Percentiles rank a stretch among this genome's conserved stretches.
Conservation (phyloP, 805 yeast species). For the Middelhovenomyces tepae region DNA sequence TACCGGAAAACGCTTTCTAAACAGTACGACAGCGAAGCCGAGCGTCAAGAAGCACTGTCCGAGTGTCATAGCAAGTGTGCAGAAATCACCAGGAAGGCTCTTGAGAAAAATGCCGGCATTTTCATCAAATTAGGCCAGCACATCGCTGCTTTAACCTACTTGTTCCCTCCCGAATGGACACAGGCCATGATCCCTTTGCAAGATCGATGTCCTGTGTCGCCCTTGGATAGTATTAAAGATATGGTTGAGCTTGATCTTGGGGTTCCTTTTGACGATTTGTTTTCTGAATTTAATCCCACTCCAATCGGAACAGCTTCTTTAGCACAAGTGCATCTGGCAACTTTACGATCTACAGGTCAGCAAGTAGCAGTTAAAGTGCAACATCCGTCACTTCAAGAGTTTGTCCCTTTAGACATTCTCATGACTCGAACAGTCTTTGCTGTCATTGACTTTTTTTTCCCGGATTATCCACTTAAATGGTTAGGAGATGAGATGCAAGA, state of each 20-base stretch:
- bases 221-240: slow-evolving; percentile 54
- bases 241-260: slow-evolving; percentile 69
- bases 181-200: slow-evolving; percentile 88
- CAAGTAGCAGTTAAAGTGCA: slow-evolving; percentile 91
- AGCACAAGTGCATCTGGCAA: slow-evolving; percentile 90
- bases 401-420: slow-evolving; percentile 82
- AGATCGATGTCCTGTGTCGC: slow-evolving; percentile 78
- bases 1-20: slow-evolving; percentile 51
- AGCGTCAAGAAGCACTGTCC: slow-evolving; percentile 43
- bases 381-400: slow-evolving; percentile 79
- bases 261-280: slow-evolving; percentile 47
- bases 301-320: slow-evolving; percentile 95
- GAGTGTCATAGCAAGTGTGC: slow-evolving; percentile 74
- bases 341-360: slow-evolving; percentile 45
- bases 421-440: slow-evolving; percentile 70
- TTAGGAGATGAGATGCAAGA: slow-evolving; percentile 85
- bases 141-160: slow-evolving; percentile 80
- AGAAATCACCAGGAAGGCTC: slow-evolving; percentile 61
- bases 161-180: slow-evolving; percentile 92
- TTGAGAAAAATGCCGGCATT: slow-evolving; percentile 83
- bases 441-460: slow-evolving; percentile 69
- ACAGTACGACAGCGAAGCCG: slow-evolving; percentile 37
- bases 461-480: slow-evolving; percentile 92
- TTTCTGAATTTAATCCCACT: slow-evolving; percentile 51
- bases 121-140: slow-evolving; percentile 95